Conservation (phyloP, 2,329 filamentous ascomycete species). For the Talaromyces sp. region DNA sequence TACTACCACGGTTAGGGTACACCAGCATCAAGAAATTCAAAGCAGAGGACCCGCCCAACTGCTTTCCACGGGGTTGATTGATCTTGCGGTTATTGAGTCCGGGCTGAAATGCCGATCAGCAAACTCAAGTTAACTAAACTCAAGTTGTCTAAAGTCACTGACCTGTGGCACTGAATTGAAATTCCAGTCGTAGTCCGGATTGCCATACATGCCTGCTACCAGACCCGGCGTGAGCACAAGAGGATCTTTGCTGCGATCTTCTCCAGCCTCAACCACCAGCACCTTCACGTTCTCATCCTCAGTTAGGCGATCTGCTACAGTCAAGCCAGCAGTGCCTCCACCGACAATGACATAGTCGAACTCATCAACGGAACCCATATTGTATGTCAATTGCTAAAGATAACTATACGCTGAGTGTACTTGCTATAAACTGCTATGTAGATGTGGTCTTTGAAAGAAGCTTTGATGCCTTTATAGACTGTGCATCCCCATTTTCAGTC, state of each 20-base stretch:
- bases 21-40: constrained; percentile 18
- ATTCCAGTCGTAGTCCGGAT: constrained; percentile 21
- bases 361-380: constrained; percentile 4
- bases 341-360: constrained; percentile 45
- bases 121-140: constrained; percentile 6
- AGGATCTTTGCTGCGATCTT: constrained; percentile 19
- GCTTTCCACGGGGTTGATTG: constrained; percentile 19
- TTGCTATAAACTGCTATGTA: neutral
- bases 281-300: constrained; percentile 34
- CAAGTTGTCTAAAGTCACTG: neutral
- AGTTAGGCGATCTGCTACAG: constrained; percentile 40
- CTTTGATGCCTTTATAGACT: neutral
- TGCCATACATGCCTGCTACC: constrained; percentile 9
- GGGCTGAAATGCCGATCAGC: constrained; percentile 10
- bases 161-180: constrained; percentile 20
- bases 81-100: constrained; percentile 21
- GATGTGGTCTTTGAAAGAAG: neutral
- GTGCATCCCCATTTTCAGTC: neutral
- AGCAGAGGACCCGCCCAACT: constrained; percentile 20
- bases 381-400: neutral
- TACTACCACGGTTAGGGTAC: constrained; percentile 31
- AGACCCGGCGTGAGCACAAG: constrained; percentile 18
- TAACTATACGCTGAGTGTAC: neutral
- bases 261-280: constrained; percentile 19
- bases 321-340: constrained; percentile 53